Base-by-base conservation (phyloP, 1,284 basidiomycete species). In the Ganoderma multipileum region DNA sequence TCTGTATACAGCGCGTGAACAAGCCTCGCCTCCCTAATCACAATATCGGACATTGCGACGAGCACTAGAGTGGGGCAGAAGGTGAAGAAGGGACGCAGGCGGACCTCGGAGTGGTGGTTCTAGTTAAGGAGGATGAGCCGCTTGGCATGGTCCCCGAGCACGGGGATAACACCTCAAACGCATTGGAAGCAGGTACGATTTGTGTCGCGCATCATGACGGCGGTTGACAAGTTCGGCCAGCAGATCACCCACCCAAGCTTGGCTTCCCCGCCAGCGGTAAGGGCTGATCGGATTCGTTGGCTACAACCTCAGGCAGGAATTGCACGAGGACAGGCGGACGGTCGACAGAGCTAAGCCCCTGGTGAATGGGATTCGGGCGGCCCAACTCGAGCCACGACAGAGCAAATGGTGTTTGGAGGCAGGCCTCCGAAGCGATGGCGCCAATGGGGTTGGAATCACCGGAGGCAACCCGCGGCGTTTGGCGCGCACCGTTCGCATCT, bases 11-110 rank as follows among this genome's bases (percentile, higher is more conserved):
- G 4, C 23, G 14, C 12, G 14, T 7, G 12, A 41, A 2, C n/a
- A 47, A 28, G 50, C 62, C 68, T 59, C 60, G 70, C 74, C 69
- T 74, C 65, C 30, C 73, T 68, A n/a, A 76, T 74, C 1, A 76
- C 71, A 20, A 73, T 64, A 14, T 74, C 72, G 12, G 73, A 72
- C 73, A 74, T 74, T 16, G 23, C 47, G 44, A 11, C n/a, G 20
- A 8, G 28, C 8, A 33, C n/a, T 26, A 38, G 30, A 57, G 14
- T 44, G 30, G 38, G 60, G 44, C 20, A 20, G 23, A 36, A 39
- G 38, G 7, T 60, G 38, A 6, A 23, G 36, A 28, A 23, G 47
- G n/a, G 44, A 28, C 30, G 52, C 6, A 14, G 52, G 28, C 26
- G 16, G 28, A 30, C 26, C 4, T 33, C 8, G 2, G n/a, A 12